These are phyloP conservation scores for Cicer bijugum DNA, from an alignment of 306 rosid species.

Conservation along the genomic window DNA sequence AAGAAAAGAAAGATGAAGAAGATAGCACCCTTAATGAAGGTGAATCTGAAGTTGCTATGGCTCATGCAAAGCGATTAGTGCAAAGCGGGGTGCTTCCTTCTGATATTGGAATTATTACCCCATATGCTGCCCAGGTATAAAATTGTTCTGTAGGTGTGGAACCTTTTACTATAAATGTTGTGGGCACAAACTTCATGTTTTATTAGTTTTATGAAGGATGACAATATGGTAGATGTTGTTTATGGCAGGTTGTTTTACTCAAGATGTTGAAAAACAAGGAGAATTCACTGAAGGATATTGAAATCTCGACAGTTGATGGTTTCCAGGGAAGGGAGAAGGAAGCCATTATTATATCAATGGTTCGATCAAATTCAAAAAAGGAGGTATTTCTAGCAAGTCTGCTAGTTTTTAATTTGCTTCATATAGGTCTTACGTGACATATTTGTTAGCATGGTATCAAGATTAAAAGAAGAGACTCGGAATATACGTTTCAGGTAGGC, in stretches of 20 bases:
- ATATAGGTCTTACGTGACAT: background rate
- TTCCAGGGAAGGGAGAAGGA: slow-evolving; percentile 99
- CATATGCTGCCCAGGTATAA: slow-evolving; percentile 93
- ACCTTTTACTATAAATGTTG: slow-evolving; percentile 37
- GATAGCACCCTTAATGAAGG: slow-evolving; percentile 98
- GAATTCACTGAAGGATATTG: slow-evolving; percentile 71
- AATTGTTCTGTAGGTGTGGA: slow-evolving; percentile 26
- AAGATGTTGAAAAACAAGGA: slow-evolving; percentile 83
- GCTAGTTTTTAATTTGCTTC: slow-evolving; percentile 34
- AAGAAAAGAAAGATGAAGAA: slow-evolving; percentile 97
- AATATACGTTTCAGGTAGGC: slow-evolving; percentile 72
- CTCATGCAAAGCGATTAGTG: slow-evolving; percentile 81
- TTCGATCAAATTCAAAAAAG: slow-evolving; percentile 83
- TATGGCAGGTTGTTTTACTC: slow-evolving; percentile 80
- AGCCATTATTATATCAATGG: slow-evolving; percentile 94
- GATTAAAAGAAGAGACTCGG: slow-evolving; percentile 30
- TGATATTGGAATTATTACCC: slow-evolving; percentile 94
- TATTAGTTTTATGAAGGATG: slow-evolving; percentile 26
- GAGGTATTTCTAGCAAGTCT: slow-evolving; percentile 64
- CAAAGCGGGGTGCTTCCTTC: slow-evolving; percentile 88
- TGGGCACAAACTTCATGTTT: slow-evolving; percentile 18
- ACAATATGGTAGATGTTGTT: slow-evolving; percentile 29
- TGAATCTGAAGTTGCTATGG: slow-evolving; percentile 89
- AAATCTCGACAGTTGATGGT: slow-evolving; percentile 97
- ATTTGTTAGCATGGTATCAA: slow-evolving; percentile 4